Evolutionary conservation across 2,329 filamentous ascomycete species (phyloP).

Genomic region (Colletotrichum simmondsii): DNA sequence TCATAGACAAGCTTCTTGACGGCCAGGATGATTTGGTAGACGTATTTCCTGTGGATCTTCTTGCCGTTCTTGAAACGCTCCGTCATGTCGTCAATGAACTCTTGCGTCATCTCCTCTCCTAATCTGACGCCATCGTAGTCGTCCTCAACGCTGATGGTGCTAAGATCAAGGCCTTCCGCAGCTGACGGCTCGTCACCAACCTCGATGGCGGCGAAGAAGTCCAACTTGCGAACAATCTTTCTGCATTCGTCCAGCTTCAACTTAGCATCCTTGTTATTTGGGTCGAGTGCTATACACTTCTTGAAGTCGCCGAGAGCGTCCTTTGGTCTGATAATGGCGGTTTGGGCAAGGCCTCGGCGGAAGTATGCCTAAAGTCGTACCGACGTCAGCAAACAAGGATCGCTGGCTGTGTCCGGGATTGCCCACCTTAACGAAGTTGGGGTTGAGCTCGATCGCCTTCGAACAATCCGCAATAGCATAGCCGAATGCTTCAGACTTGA

Average conservation of each 20-base stretch:
- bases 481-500: conserved; percentile 95
- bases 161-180: conserved; percentile 88
- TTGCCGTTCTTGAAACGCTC: conserved; percentile 96
- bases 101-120: conserved; percentile 87
- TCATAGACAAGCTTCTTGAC: conserved; percentile 91
- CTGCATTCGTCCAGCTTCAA: conserved; percentile 93
- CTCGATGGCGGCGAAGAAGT: conserved; percentile 96
- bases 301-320: conserved; percentile 94
- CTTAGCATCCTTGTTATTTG: conserved; percentile 89
- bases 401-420: background rate
- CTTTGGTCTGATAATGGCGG: conserved; percentile 87
- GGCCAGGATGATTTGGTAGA: conserved; percentile 93
- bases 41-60: conserved; percentile 95
- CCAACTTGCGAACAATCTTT: conserved; percentile 90
- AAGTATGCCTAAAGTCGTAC: conserved; percentile 80
- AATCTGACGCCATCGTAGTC: conserved; percentile 87
- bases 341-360: conserved; percentile 89
- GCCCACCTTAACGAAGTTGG: conserved; percentile 85
- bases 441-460: conserved; percentile 90
- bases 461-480: conserved; percentile 92
- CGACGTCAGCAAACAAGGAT: conserved; percentile 30
- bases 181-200: conserved; percentile 92
- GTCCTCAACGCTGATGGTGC: conserved; percentile 83
- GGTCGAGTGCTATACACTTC: conserved; percentile 87
- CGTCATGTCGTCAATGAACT: conserved; percentile 98